Evolutionary conservation across 306 rosid genomes (phyloP).

Genomic region (Gynostemma pentaphyllum): DNA sequence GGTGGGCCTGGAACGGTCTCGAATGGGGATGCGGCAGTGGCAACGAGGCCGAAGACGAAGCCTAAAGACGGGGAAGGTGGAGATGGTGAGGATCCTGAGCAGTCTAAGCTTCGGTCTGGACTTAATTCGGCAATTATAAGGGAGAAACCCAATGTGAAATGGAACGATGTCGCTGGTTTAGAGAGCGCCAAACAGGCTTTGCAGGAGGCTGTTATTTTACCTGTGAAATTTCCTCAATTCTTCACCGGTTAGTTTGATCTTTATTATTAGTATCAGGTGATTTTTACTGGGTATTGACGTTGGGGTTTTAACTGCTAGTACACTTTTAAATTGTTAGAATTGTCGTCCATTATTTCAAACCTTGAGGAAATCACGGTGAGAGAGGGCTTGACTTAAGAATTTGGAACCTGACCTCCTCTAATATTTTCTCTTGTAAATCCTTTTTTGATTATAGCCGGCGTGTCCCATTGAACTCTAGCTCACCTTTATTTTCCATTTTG

Average conservation of each 20-base stretch:
- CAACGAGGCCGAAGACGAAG: conserved; percentile 69
- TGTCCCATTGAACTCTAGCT: too few relatives aligned
- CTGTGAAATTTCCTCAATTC: conserved; percentile 90
- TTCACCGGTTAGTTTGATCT: conserved; percentile 52
- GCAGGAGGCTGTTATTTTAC: conserved; percentile 89
- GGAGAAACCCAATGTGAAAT: conserved; percentile 84
- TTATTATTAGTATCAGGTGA: too few relatives aligned
- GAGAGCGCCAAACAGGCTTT: conserved; percentile 90
- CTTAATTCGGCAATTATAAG: conserved; percentile 71
- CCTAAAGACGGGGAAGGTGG: conserved; percentile 70
- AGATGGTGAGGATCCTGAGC: conserved; percentile 80
- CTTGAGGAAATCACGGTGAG: too few relatives aligned
- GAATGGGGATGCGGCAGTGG: conserved; percentile 81
- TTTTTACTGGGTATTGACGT: neutral
- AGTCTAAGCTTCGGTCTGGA: conserved; percentile 70
- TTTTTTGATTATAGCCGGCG: too few relatives aligned
- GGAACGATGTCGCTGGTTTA: conserved; percentile 91
- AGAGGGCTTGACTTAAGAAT: too few relatives aligned
- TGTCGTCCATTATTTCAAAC: too few relatives aligned
- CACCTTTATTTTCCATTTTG: too few relatives aligned
- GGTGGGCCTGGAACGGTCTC: conserved; percentile 82
- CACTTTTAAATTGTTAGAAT: too few relatives aligned
- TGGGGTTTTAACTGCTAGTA: neutral
- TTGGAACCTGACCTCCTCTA: too few relatives aligned
- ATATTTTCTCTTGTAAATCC: too few relatives aligned